Base-by-base conservation (phyloP, 2,329 filamentous ascomycete species). In the Cladosporium sp. region DNA sequence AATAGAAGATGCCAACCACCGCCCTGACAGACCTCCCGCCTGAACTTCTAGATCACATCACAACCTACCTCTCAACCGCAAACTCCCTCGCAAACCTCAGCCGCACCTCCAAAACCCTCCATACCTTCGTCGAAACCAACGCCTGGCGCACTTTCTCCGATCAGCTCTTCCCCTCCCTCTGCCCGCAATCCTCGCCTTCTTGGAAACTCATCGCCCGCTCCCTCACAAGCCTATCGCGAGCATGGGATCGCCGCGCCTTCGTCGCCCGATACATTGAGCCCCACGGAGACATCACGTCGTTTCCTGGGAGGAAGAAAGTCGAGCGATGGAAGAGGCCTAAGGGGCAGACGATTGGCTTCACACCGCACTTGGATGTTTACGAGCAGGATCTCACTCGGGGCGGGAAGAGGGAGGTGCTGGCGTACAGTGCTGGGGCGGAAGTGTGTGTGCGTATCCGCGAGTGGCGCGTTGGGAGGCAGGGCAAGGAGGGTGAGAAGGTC, bases 361-460 rank as follows among this genome's bases (percentile, higher is more conserved):
- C 75, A 19, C 81, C 82, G 14, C 62, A 64, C 14, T 41, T 67
- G 11, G 65, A 66, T 45, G 63, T 63, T 3, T 61, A 58, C 31
- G 64, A 67, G 49, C 56, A 61, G 9, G 52, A 64, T 40, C 5
- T 37, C 9, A 60, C 56, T 6, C 75, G 75, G 65, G 67, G 43
- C 70, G 77, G 38, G 44, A 71, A 77, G 57, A 75, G 72, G 59
- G 81, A 84, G 61, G 74, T 80, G 0, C 63, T 85, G 7, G 78
- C 75, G 2, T 83, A 80, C 75, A 81, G 81, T 49, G 81, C 81
- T 10, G 82, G 79, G 1, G 77, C 81, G 2, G 74, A 81, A 53
- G 62, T 85, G 9, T 67, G 78, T 4, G 68, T 74, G 9, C 77
- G 74, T 58, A 68, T 76, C 50, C 71, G 71, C 19, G 74, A 71